phyloP scores from a whole-genome alignment of 129 eudicot genomes.

The Tanacetum coccineum region DNA sequence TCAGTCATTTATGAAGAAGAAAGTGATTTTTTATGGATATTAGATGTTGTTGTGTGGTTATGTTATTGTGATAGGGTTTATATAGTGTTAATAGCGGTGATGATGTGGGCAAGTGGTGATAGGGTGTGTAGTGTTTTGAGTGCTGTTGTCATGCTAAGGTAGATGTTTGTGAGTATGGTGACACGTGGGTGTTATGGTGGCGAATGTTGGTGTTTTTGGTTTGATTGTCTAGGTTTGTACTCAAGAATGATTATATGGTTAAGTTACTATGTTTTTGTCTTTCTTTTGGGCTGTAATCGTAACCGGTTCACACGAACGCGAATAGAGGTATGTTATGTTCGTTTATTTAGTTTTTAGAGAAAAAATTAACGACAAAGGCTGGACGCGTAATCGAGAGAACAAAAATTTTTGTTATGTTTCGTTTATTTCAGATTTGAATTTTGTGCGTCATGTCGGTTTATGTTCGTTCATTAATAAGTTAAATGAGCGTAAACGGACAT shows the following conservation, averaged over 20 bases:
- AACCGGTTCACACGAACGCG: too few relatives aligned
- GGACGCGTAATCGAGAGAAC: too few relatives aligned
- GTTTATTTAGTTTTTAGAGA: too few relatives aligned
- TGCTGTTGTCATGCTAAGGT: conserved; percentile 33
- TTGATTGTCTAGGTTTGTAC: conserved; percentile 1
- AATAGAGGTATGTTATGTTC: too few relatives aligned
- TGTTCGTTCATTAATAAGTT: too few relatives aligned
- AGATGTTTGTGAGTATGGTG: conserved; percentile 36
- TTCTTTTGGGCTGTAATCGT: background rate
- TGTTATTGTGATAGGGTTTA: background rate
- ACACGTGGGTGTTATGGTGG: conserved; percentile 35
- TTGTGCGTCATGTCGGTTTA: too few relatives aligned
- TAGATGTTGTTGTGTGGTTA: background rate
- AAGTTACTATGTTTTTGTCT: background rate
- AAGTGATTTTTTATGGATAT: background rate
- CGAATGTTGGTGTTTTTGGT: conserved; percentile 20
- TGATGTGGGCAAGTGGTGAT: conserved; percentile 4
- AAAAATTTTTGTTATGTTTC: too few relatives aligned
- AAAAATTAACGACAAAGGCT: too few relatives aligned
- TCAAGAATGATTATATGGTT: background rate
- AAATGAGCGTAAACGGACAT: too few relatives aligned
- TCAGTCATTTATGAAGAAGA: conserved; percentile 31
- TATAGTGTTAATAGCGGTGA: background rate
- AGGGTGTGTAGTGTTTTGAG: conserved; percentile 4
- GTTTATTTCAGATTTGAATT: too few relatives aligned